These are phyloP conservation scores for Phylloboletellus chloephorus DNA, from an alignment of 1,284 basidiomycete genomes.

Conservation along the genomic window DNA sequence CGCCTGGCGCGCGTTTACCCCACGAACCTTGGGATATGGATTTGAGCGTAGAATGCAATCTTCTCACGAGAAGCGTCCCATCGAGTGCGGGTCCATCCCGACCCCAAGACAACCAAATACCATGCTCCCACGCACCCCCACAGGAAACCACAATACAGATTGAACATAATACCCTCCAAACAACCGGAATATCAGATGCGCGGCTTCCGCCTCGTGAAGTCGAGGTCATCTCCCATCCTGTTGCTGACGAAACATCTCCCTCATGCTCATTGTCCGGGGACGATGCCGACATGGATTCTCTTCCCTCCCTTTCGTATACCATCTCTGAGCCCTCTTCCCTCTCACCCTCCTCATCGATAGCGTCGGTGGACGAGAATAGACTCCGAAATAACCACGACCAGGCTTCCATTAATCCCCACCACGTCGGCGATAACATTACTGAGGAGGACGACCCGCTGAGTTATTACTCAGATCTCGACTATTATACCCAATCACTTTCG, in stretches of 20 bases:
- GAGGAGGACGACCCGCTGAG: slow-evolving; percentile 31
- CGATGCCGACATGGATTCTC: slow-evolving; percentile 30
- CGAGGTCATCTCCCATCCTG: slow-evolving; percentile 5
- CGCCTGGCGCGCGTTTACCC: slow-evolving; percentile 54
- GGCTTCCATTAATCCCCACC: slow-evolving; percentile 2
- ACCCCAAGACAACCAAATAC: slow-evolving; percentile 8
- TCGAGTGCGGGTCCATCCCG: slow-evolving; percentile 9
- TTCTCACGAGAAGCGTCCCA: slow-evolving; percentile 4
- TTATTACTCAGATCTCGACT: slow-evolving; percentile 35
- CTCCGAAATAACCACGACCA: slow-evolving; percentile 7
- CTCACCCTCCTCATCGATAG: slow-evolving; percentile 29
- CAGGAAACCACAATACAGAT: background rate
- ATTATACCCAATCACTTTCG: slow-evolving; percentile 32
- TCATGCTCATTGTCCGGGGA: slow-evolving; percentile 22
- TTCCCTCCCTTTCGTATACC: slow-evolving; percentile 31
- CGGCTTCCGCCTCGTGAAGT: slow-evolving; percentile 12
- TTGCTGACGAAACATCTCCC: slow-evolving; percentile 21
- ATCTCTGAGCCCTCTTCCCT: slow-evolving; percentile 30
- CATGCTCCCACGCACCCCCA: background rate
- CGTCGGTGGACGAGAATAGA: slow-evolving; percentile 14
- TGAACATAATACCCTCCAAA: background rate
- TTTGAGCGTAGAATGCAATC: slow-evolving; percentile 9
- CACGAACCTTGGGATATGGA: slow-evolving; percentile 54
- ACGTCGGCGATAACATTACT: slow-evolving; percentile 4
- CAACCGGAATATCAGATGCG: slow-evolving; percentile 5